These are phyloP conservation scores for Heliamphora exappendiculata DNA, from an alignment of 148 eudicot genomes.

Conservation along the genomic window DNA sequence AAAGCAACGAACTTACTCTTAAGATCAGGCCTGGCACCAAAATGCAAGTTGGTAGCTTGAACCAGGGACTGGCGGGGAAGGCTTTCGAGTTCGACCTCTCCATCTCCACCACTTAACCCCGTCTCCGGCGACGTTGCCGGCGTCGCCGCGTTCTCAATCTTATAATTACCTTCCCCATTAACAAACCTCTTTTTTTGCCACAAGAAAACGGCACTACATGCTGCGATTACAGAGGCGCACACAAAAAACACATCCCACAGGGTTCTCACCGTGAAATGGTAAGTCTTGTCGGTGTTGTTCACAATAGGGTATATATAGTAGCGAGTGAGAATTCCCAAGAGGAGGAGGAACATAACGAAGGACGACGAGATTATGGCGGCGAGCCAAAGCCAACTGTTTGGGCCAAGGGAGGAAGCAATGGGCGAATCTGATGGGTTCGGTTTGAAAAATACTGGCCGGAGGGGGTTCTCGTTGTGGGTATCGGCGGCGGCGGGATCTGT, in stretches of 20 bases:
- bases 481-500: constrained; percentile 17
- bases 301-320: constrained; percentile 65
- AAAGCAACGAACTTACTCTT: constrained; percentile 44
- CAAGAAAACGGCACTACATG: constrained; percentile 41
- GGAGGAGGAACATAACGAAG: constrained; percentile 36
- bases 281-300: constrained; percentile 42
- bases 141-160: constrained; percentile 35
- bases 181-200: constrained; percentile 57
- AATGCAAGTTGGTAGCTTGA: constrained; percentile 43
- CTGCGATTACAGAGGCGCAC: constrained; percentile 44
- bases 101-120: constrained; percentile 32
- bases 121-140: constrained; percentile 35
- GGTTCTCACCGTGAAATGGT: constrained; percentile 24
- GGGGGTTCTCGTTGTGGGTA: constrained; percentile 17
- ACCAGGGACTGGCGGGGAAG: constrained; percentile 44
- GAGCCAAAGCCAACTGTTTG: constrained; percentile 60
- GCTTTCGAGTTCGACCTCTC: constrained; percentile 73
- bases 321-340: constrained; percentile 38
- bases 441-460: constrained; percentile 46
- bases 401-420: constrained; percentile 47
- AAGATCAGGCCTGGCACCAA: constrained; percentile 65
- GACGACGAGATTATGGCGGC: constrained; percentile 49
- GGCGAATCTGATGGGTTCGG: constrained; percentile 45
- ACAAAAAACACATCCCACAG: constrained; percentile 31
- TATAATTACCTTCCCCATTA: constrained; percentile 31